These are phyloP conservation scores for Trichoderma erinaceum DNA, from an alignment of 495 filamentous ascomycete genomes.

Conservation along the genomic window DNA sequence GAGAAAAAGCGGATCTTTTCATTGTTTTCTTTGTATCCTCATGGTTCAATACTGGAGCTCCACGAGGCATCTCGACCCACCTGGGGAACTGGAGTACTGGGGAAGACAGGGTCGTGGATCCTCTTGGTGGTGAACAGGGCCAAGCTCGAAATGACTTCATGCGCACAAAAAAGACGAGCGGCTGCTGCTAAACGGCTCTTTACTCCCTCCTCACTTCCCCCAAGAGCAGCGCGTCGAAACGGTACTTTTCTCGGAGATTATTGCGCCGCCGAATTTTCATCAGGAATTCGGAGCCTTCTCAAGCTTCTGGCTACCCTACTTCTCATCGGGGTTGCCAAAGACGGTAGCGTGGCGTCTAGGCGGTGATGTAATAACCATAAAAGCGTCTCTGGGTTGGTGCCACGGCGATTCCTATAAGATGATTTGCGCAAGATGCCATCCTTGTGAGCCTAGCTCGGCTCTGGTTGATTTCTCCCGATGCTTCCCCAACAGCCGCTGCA, in stretches of 20 bases:
- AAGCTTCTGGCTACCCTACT: neutral
- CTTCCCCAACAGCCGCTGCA: neutral
- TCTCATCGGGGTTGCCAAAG: neutral
- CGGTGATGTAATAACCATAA: neutral
- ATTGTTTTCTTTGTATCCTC: neutral
- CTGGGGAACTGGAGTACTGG: neutral
- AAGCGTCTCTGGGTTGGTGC: neutral
- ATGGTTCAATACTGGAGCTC: neutral
- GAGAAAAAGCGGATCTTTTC: slow-evolving; percentile 7
- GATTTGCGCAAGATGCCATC: slow-evolving; percentile 1
- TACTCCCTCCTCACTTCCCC: neutral
- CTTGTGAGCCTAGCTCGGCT: neutral
- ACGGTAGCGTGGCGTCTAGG: slow-evolving; percentile 1
- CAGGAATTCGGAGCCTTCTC: neutral
- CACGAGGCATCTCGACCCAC: slow-evolving; percentile 1
- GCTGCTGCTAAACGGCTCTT: slow-evolving; percentile 7
- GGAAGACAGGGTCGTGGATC: neutral
- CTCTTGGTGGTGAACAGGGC: neutral
- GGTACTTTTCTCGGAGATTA: too few relatives aligned
- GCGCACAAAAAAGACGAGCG: neutral
- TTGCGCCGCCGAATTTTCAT: neutral
- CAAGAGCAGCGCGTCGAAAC: neutral
- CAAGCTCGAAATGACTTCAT: neutral
- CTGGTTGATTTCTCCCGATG: neutral
- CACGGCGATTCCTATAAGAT: neutral